Evolutionary conservation across 352 stramenopile species (phyloP), one percentile per base, ranked within the genome.

Genomic region (Proteromonas lacertae): DNA sequence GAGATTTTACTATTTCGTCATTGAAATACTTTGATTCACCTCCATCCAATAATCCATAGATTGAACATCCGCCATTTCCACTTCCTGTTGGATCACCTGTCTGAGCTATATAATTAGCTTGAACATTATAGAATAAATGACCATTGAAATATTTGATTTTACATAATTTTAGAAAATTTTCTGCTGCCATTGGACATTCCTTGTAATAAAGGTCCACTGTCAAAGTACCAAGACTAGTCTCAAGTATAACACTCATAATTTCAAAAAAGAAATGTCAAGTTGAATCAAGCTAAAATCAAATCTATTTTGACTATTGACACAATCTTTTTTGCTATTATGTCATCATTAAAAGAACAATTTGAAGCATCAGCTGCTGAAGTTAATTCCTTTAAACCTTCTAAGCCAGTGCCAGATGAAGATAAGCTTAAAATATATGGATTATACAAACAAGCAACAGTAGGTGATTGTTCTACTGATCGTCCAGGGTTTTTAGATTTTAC

Each of bases 141-240:
- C 64, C 60, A 54, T 90, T 73, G 51, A 86, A 92, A 52, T 88
- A 88, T 43, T 57, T 57, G 48, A 50, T 58, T 57, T 83, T 80
- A 59, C 76, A 91, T 16, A 92, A 60, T 50, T 89, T 89, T 35
- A 92, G 55, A 46, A 92, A 91, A 55, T 87, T 92, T 26, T 60
- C 65, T 39, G 55, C 53, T 14, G 71, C 60, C 17, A 69, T 47
- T 18, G 73, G 74, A 32, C 58, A 70, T 28, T 57, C 40, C 1
- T 81, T 62, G 34, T 61, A 57, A 47, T 55, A 83, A 33, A 92
- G 53, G 42, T 92, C 76, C 17, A 92, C 53, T 29, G 86, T 71
- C 17, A 92, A 40, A 41, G 63, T 51, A 10, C 77, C 77, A 22
- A 81, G 39, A 32, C 63, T 78, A 36, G 72, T 90, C 48, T 89